phyloP scores from a whole-genome alignment of 1,139 yeast genomes.

The Hansenula sp. region DNA sequence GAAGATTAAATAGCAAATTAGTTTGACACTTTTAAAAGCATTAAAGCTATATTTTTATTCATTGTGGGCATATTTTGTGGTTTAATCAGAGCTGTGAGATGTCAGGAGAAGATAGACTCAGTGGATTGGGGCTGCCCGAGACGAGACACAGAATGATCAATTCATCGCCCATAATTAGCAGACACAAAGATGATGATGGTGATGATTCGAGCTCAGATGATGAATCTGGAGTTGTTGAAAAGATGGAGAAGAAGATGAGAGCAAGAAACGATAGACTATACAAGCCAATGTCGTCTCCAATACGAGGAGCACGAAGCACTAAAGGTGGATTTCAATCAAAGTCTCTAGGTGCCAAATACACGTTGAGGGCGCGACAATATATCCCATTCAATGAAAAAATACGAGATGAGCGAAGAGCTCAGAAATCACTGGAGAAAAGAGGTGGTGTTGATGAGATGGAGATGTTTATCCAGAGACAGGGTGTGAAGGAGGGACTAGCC shows the following conservation, averaged over 20 bases:
- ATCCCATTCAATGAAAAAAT: slow-evolving; percentile 9
- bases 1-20: too few relatives aligned
- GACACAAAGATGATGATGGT: neutral
- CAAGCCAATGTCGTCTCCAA: slow-evolving; percentile 13
- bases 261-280: neutral
- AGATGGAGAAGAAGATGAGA: slow-evolving; percentile 4
- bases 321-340: slow-evolving; percentile 2
- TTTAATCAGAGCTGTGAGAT: too few relatives aligned
- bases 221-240: slow-evolving; percentile 1
- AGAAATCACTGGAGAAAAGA: slow-evolving; percentile 6
- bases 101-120: too few relatives aligned
- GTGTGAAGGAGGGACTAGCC: slow-evolving; percentile 1
- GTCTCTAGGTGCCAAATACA: slow-evolving; percentile 9
- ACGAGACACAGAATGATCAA: neutral
- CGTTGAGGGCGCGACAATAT: slow-evolving; percentile 10
- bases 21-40: too few relatives aligned
- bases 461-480: slow-evolving; percentile 4
- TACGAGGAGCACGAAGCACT: slow-evolving; percentile 2
- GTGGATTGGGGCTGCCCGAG: too few relatives aligned
- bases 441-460: slow-evolving; percentile 15
- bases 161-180: neutral
- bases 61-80: too few relatives aligned
- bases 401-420: slow-evolving; percentile 3
- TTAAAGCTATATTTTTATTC: too few relatives aligned
- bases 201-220: neutral